phyloP scores from a whole-genome alignment of 148 eudicot genomes.

The Simmondsia chinensis region DNA sequence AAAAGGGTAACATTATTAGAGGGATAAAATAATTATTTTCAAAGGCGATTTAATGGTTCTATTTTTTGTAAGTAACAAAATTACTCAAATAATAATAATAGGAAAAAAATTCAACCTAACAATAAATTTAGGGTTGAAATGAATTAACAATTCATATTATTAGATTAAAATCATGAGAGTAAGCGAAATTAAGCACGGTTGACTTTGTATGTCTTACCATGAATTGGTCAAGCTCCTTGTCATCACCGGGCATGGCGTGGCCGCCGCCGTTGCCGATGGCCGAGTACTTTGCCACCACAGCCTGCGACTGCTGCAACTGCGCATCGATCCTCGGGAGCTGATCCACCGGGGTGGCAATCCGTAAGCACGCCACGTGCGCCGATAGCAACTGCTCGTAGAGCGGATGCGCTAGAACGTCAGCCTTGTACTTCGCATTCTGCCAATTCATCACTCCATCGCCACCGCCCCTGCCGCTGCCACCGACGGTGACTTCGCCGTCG shows the following conservation, averaged over 20 bases:
- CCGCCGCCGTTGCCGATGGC: constrained; percentile 26
- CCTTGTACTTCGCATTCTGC: constrained; percentile 44
- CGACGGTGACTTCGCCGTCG: constrained; percentile 13
- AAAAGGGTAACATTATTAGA: too few relatives aligned
- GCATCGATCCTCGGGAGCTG: constrained; percentile 84
- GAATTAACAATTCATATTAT: neutral
- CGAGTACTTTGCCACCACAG: constrained; percentile 61
- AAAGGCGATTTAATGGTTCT: too few relatives aligned
- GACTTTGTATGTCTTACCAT: constrained; percentile 34
- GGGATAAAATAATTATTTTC: too few relatives aligned
- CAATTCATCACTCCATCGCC: constrained; percentile 25
- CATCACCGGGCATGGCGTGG: constrained; percentile 22
- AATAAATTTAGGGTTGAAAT: too few relatives aligned
- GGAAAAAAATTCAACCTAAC: too few relatives aligned
- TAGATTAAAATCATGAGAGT: neutral
- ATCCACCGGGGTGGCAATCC: constrained; percentile 83
- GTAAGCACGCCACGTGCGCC: constrained; percentile 76
- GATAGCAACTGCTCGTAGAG: constrained; percentile 70
- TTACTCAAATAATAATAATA: too few relatives aligned
- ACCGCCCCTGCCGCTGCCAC: constrained; percentile 11
- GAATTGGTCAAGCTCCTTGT: constrained; percentile 88
- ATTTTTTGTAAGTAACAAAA: too few relatives aligned
- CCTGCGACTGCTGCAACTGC: constrained; percentile 67
- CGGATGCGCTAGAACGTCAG: constrained; percentile 55
- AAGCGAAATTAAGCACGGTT: constrained; percentile 1